Conservation (phyloP, 2,329 filamentous ascomycete species). For the Helicocarpus griseus region DNA sequence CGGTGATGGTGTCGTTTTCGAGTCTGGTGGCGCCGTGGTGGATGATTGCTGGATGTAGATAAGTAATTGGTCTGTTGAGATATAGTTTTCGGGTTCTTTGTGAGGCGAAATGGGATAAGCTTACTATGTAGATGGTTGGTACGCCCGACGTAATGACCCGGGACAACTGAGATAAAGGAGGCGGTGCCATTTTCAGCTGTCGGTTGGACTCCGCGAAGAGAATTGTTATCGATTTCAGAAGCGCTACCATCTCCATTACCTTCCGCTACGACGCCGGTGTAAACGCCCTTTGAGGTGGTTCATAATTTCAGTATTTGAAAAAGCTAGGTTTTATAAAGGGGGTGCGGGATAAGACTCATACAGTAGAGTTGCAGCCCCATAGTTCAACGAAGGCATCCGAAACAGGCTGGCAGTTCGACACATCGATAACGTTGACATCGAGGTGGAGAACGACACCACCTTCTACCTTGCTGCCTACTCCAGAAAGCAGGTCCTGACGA, state of each 20-base stretch:
- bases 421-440: conserved; percentile 32
- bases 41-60: conserved; percentile 21
- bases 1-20: conserved; percentile 43
- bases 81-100: conserved; percentile 2
- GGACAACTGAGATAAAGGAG: conserved; percentile 1
- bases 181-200: conserved; percentile 3
- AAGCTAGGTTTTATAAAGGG: not conserved
- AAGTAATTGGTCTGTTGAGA: not conserved
- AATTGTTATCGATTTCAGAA: conserved; percentile 22
- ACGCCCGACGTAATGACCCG: conserved; percentile 5
- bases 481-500: conserved; percentile 27
- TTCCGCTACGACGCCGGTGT: conserved; percentile 26
- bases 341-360: conserved; percentile 6
- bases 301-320: not conserved
- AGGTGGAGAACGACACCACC: conserved; percentile 28
- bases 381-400: conserved; percentile 25
- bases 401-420: conserved; percentile 31
- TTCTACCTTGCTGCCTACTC: conserved; percentile 16
- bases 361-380: conserved; percentile 33
- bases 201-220: conserved; percentile 3
- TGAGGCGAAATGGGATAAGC: not conserved
- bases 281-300: conserved; percentile 24
- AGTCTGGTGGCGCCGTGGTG: conserved; percentile 27
- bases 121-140: conserved; percentile 6
- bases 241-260: conserved; percentile 30